Conservation (phyloP, 2,329 filamentous ascomycete genomes). For the Xylariaceae sp. region DNA sequence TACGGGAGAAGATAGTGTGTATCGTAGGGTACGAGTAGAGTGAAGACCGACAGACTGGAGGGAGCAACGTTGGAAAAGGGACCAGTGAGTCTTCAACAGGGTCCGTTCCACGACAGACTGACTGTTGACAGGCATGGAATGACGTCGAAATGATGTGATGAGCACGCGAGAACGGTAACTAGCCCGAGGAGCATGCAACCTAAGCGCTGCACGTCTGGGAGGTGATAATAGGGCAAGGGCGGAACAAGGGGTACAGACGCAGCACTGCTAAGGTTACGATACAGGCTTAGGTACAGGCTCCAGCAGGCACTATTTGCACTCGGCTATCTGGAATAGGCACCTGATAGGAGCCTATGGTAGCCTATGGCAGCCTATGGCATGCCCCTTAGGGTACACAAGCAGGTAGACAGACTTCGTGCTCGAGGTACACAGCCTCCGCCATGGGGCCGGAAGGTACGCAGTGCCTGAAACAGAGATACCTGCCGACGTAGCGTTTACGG, state of each 20-base stretch:
- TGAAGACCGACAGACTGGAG: neutral
- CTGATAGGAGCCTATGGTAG: no score
- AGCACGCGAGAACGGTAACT: conserved; percentile 11
- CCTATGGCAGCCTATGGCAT: no score
- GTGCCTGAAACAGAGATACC: no score
- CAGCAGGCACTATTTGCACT: no score
- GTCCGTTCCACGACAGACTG: conserved; percentile 21
- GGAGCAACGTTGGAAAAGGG: conserved; percentile 5
- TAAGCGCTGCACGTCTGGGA: conserved; percentile 16
- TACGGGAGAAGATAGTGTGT: neutral
- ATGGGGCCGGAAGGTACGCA: no score
- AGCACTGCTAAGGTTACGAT: no score
- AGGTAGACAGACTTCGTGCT: no score
- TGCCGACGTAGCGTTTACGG: no score
- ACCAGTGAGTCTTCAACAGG: conserved; percentile 5
- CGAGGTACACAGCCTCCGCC: no score
- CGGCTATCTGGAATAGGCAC: neutral
- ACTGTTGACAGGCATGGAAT: conserved; percentile 18
- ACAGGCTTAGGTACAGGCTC: no score
- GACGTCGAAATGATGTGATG: conserved; percentile 29
- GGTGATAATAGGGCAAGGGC: conserved; percentile 2
- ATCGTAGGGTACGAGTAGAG: no score
- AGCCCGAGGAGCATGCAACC: conserved; percentile 1
- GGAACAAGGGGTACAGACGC: neutral
- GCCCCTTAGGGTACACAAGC: no score